Conservation (phyloP, 2,329 filamentous ascomycete genomes). For the Fusarium temperatum region DNA sequence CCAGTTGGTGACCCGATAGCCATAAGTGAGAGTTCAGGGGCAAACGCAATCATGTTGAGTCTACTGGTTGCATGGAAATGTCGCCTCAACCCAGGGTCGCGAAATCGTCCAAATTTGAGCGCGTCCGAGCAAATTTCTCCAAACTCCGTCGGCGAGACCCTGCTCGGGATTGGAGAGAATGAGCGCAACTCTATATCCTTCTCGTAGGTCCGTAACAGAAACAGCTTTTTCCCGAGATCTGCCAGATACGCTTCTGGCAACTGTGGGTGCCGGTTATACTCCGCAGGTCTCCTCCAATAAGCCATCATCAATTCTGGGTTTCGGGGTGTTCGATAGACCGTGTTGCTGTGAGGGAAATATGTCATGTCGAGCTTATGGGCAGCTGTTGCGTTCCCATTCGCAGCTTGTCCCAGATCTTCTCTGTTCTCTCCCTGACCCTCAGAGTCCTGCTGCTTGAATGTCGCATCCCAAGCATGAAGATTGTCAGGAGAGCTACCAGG, state of each 20-base stretch:
- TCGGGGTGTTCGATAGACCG: constrained; percentile 25
- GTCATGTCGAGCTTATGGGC: constrained; percentile 44
- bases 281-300: constrained; percentile 33
- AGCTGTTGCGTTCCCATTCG: background rate
- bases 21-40: constrained; percentile 76
- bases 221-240: constrained; percentile 29
- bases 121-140: constrained; percentile 46
- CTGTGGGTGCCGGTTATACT: constrained; percentile 23
- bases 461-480: constrained; percentile 20
- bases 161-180: constrained; percentile 37
- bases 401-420: background rate
- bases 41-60: constrained; percentile 69
- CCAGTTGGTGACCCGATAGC: constrained; percentile 74
- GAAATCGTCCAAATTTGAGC: constrained; percentile 40
- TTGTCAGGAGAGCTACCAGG: constrained; percentile 7
- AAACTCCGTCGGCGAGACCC: constrained; percentile 37
- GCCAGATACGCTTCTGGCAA: constrained; percentile 9
- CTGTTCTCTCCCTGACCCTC: background rate
- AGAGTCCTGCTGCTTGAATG: constrained; percentile 3
- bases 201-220: constrained; percentile 59
- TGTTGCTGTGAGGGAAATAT: constrained; percentile 49
- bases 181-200: constrained; percentile 59
- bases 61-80: constrained; percentile 49
- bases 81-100: constrained; percentile 27
- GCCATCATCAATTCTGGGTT: constrained; percentile 16